Conservation (phyloP, 2,329 filamentous ascomycete species). For the Magnaporthales sp. region DNA sequence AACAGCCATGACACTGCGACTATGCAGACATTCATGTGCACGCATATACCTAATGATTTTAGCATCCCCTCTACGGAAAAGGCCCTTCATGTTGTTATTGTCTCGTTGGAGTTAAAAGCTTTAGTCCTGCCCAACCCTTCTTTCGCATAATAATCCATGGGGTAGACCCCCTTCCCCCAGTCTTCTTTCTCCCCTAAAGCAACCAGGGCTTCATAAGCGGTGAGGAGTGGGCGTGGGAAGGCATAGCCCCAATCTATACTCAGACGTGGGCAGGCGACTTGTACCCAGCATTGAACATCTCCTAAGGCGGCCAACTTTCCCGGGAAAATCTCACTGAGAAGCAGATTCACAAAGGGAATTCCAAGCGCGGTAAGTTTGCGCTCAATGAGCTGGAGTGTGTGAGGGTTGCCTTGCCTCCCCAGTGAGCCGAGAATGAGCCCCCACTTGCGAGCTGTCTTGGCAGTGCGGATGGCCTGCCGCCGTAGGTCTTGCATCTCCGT, state of each 20-base stretch:
- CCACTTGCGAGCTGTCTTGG: constrained; percentile 73
- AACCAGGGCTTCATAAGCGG: constrained; percentile 90
- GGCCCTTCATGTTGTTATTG: neutral
- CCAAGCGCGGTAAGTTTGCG: constrained; percentile 59
- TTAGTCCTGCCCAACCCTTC: constrained; percentile 81
- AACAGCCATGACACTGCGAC: neutral
- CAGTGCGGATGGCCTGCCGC: constrained; percentile 64
- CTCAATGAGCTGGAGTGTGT: constrained; percentile 85
- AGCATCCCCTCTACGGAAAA: neutral
- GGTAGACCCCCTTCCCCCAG: constrained; percentile 73
- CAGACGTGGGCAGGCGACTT: constrained; percentile 90
- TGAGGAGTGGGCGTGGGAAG: constrained; percentile 79
- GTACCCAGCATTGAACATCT: constrained; percentile 96
- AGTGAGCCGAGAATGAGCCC: constrained; percentile 89
- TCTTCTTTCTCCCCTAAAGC: constrained; percentile 73
- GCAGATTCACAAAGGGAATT: constrained; percentile 67
- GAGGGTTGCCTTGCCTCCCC: constrained; percentile 88
- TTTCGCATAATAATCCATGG: constrained; percentile 97
- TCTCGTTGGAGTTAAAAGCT: constrained; percentile 19
- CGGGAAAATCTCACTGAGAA: constrained; percentile 93
- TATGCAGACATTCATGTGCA: neutral
- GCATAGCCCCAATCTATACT: constrained; percentile 99
- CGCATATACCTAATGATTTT: too few relatives aligned
- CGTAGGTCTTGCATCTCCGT: constrained; percentile 81
- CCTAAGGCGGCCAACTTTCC: constrained; percentile 89